phyloP scores from a whole-genome alignment of 1,284 basidiomycete genomes.

The Trichosporon sp. region DNA sequence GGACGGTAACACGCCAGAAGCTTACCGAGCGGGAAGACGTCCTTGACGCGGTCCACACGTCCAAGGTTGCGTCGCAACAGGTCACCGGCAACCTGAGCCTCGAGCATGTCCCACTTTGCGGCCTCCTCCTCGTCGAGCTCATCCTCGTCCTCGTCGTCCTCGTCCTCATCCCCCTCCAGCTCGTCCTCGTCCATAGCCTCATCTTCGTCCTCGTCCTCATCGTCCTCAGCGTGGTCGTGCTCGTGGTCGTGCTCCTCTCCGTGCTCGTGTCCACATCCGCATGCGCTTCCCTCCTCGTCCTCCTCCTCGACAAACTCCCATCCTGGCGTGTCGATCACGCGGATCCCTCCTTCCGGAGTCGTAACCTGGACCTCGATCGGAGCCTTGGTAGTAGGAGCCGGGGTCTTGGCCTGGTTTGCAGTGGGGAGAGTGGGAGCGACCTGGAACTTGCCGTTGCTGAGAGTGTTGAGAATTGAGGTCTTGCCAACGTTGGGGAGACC shows the following conservation, averaged over 20 bases:
- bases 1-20: not conserved
- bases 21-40: constrained; percentile 69
- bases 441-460: constrained; percentile 49
- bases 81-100: constrained; percentile 58
- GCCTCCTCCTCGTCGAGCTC: constrained; percentile 50
- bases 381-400: constrained; percentile 64
- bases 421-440: constrained; percentile 57
- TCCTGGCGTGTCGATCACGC: constrained; percentile 80
- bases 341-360: constrained; percentile 50
- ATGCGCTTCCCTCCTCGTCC: constrained; percentile 19
- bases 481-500: constrained; percentile 71
- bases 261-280: not conserved
- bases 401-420: constrained; percentile 52
- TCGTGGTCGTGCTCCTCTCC: constrained; percentile 26
- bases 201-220: constrained; percentile 47
- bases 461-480: constrained; percentile 71
- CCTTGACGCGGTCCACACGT: constrained; percentile 80
- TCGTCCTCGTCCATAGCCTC: constrained; percentile 24
- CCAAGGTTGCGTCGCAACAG: constrained; percentile 73
- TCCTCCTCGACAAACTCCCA: constrained; percentile 55
- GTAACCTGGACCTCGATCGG: constrained; percentile 59
- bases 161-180: constrained; percentile 12
- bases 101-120: constrained; percentile 50
- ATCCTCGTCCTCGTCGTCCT: constrained; percentile 21
- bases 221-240: constrained; percentile 21